Base-by-base conservation (phyloP, 306 rosid genomes). In the Lupinus albus region DNA sequence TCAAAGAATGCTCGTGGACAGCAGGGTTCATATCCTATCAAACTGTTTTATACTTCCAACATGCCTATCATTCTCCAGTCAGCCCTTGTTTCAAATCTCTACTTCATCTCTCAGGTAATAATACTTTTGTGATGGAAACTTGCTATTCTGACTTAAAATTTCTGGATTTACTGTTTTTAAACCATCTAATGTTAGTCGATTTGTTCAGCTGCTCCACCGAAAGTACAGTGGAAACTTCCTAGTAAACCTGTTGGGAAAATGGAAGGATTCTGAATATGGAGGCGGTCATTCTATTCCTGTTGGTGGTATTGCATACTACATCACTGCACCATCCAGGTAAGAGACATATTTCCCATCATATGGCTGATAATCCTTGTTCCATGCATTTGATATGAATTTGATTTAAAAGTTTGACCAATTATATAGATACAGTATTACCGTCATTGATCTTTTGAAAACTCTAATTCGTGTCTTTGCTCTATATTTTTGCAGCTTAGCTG, bases 41-140 rank as follows among this genome's bases (percentile, higher is more conserved):
- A 92, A 77, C 88, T 89, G 57, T 92, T 92, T 71, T 92, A 92
- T 76, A 92, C 97, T 70, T 92, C 96, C 69, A 92, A 92, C 84
- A 92, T 92, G 97, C 97, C 97, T 70, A 92, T 92, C 51, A 92
- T 92, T 82, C 95, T 92, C 33, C 97, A 92, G 75, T 89, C 97
- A 69, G 97, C 97, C 7, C 97, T 92, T 20, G 97, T 92, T 15
- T 77, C 95, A 59, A 92, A 88, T 58, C 95, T 92, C 38, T 92
- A 92, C 80, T 92, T 92, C 76, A 87, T 92, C 87, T 92, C 97
- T 18, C 96, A 92, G 97, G 97, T 92, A 81, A 59, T 14, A 21
- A 12, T 59, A 75, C 44, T 74, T 82, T 72, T 53, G 0, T 71
- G 21, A 16, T 77, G 35, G 67, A 47, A 5, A 28, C 18, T 39